phyloP scores from a whole-genome alignment of 2,329 filamentous ascomycete genomes.

The Neocucurbitaria cava region DNA sequence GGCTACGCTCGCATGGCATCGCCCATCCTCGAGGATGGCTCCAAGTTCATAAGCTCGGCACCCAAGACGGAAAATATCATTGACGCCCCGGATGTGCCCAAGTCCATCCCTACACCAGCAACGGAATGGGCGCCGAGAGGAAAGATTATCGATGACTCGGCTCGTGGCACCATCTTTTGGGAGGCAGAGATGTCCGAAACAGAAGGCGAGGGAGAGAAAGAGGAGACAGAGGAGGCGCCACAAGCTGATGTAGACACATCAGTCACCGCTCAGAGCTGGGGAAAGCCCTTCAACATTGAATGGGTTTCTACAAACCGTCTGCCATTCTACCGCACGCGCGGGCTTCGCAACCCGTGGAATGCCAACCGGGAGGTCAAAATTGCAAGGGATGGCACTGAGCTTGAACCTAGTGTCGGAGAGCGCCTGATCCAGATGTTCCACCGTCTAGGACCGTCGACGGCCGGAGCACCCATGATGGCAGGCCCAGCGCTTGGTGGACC shows the following conservation, averaged over 20 bases:
- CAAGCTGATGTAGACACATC: slow-evolving; percentile 50
- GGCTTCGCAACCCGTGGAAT: slow-evolving; percentile 92
- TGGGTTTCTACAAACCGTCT: slow-evolving; percentile 86
- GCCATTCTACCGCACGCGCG: slow-evolving; percentile 87
- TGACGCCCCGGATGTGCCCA: slow-evolving; percentile 71
- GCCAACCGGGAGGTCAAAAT: slow-evolving; percentile 96
- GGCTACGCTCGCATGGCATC: slow-evolving; percentile 93
- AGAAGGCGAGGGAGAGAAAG: slow-evolving; percentile 58
- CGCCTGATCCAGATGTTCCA: slow-evolving; percentile 80
- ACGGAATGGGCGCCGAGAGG: slow-evolving; percentile 81
- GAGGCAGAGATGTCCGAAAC: slow-evolving; percentile 73
- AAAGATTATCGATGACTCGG: slow-evolving; percentile 89
- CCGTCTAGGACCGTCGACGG: slow-evolving; percentile 39
- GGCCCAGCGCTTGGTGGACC: slow-evolving; percentile 29
- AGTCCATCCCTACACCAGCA: slow-evolving; percentile 79
- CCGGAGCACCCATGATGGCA: slow-evolving; percentile 27
- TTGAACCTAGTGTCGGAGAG: slow-evolving; percentile 82
- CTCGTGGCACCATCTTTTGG: slow-evolving; percentile 97
- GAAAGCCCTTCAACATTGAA: slow-evolving; percentile 88
- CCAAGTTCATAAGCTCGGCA: slow-evolving; percentile 55
- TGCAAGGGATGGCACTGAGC: slow-evolving; percentile 89
- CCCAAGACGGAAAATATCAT: slow-evolving; percentile 64
- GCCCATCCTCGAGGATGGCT: slow-evolving; percentile 77
- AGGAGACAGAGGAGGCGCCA: slow-evolving; percentile 39
- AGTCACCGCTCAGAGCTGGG: slow-evolving; percentile 70